Base-by-base conservation (phyloP, 139 green algal genomes). In the Chlorella sp. region DNA sequence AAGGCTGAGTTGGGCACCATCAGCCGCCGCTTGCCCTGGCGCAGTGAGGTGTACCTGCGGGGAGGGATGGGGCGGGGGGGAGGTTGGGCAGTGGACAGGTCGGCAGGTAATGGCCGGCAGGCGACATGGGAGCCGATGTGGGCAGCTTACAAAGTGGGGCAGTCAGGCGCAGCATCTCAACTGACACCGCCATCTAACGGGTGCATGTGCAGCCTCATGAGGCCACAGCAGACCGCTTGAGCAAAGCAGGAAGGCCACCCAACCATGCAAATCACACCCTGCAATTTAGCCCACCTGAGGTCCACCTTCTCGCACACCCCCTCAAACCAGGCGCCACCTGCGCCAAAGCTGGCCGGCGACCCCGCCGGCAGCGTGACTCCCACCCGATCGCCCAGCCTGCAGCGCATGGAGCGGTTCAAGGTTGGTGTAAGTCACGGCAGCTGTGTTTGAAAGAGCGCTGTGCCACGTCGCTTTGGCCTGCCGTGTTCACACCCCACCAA, bases 1-100 rank as follows among this genome's bases (percentile, higher is more conserved):
- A 96, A 96, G 7, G 85, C 81, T 6, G 78, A 81, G 85, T 96
- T 96, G 67, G 93, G 93, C 64, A 96, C 88, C 73, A 91, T 90
- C 39, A 96, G 87, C 56, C 87, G 82, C 5, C 91, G 85, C 11
- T 75, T 65, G 5, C 93, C 93, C 70, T 92, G 90, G 30, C 88
- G 88, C 26, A 94, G 82, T 9, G 87, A 85, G 21, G 91, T 94
- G 80, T 94, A 94, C 78, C 88, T 92, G 81, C 44, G 23, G 7
- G 63, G 23, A 65, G 17, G 21, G 17, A 36, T 13, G 51, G 34
- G 36, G 5, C 5, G 67, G 20, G 6, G n/a, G 30, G n/a, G 15
- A 23, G 67, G 62, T 12, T 34, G 25, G n/a, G n/a, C n/a, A n/a
- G n/a, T n/a, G n/a, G n/a, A n/a, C n/a, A n/a, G n/a, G n/a, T n/a